Evolutionary conservation across 2,329 filamentous ascomycete genomes (phyloP), one percentile per base, ranked within the genome.

Genomic region (Phaeosphaeriaceae sp.): DNA sequence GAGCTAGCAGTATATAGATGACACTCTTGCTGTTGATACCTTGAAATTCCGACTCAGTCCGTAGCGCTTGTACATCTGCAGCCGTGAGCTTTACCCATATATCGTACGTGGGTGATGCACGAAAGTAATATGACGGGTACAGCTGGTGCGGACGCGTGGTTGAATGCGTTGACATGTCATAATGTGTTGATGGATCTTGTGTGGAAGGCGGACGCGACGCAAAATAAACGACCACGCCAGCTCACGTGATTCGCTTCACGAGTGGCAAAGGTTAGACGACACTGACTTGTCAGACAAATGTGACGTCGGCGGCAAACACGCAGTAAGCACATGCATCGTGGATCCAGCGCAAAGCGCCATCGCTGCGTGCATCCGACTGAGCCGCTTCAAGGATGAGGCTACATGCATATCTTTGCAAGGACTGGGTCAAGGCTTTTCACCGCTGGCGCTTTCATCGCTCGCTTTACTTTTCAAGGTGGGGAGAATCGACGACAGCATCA

Each of bases 11-110:
- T n/a, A 21, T 20, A 28, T n/a, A 35, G 15, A 23, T 35, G 16
- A 7, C 5, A 23, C 30, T 23, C 26, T 15, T 21, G 21, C 7
- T 9, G 3, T n/a, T 30, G 17, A 9, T 42, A 81, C 83, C 81
- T 72, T 78, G 76, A 61, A 81, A 85, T 2, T 76, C 79, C 6
- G 64, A 67, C 35, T 78, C 75, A 43, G 72, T 69, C 18, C 74
- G 73, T 28, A 87, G 71, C 7, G 70, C 70, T 61, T 83, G 82
- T 32, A 87, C 77, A 68, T 85, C 81, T 21, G 74, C 72, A 13
- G 77, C 76, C 1, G 80, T 79, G 56, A 87, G 75, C 64, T 85
- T 85, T 68, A 85, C 84, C 85, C 85, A 87, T 64, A 76, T 67
- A 71, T 81, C 79, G 70, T 80, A 85, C 7, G 85, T 87, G n/a